Percentiles rank a stretch among this genome's conserved stretches.
Conservation (phyloP, 345 rosid genomes). For the Nephelium lappaceum region DNA sequence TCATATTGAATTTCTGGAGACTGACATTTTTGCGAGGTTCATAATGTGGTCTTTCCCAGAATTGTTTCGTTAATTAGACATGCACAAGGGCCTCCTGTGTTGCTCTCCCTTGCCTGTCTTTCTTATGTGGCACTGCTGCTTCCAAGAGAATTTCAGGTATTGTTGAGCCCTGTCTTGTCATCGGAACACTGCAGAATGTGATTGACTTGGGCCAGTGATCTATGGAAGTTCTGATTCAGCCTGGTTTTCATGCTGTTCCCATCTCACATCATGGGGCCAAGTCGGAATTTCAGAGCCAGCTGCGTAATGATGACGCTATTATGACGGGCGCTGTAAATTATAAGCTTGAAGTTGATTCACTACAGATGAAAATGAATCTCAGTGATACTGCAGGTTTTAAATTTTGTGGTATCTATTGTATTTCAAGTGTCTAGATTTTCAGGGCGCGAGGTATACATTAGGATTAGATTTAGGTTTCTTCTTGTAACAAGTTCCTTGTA, state of each 20-base stretch:
- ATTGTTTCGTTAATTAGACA: conserved; percentile 51
- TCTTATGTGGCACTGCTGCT: background rate
- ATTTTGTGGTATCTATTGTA: conserved; percentile 13
- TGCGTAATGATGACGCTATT: background rate
- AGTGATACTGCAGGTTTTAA: conserved; percentile 9
- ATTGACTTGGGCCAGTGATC: background rate
- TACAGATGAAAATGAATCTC: background rate
- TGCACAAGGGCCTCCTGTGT: background rate
- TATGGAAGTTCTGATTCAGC: background rate
- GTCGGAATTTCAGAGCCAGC: background rate
- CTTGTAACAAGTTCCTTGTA: background rate
- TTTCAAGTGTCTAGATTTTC: background rate
- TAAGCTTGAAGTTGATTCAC: conserved; percentile 5
- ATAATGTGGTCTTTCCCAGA: conserved; percentile 95
- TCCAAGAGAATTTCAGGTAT: background rate
- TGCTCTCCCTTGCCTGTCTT: conserved; percentile 1
- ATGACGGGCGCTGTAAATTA: background rate
- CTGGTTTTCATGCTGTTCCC: background rate
- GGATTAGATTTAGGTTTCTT: background rate
- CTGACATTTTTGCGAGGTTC: conserved; percentile 83
- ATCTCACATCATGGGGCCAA: background rate
- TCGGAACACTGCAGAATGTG: background rate
- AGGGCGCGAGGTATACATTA: background rate
- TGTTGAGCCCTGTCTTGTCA: background rate
- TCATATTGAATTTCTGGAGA: conserved; percentile 91